phyloP scores from a whole-genome alignment of 1,284 basidiomycete genomes.

The Gymnopus androsaceus region DNA sequence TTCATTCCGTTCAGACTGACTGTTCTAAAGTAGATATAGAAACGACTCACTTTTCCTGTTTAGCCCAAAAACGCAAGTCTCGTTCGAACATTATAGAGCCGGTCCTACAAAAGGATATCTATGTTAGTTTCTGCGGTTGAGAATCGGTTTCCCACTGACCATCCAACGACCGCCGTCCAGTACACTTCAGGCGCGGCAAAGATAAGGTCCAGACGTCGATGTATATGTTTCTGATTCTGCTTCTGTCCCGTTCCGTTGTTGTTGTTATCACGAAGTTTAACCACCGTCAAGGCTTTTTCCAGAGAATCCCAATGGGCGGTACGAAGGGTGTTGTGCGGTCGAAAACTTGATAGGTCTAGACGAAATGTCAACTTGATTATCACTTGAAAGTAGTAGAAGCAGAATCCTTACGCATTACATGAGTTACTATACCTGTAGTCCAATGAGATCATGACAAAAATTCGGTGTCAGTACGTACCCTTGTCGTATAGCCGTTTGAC shows the following conservation, averaged over 20 bases:
- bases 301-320: slow-evolving; percentile 64
- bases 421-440: slow-evolving; percentile 66
- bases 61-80: slow-evolving; percentile 75
- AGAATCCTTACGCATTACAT: slow-evolving; percentile 63
- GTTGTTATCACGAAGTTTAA: slow-evolving; percentile 49
- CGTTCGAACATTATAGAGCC: slow-evolving; percentile 81
- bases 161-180: slow-evolving; percentile 80
- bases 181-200: slow-evolving; percentile 68
- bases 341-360: slow-evolving; percentile 60
- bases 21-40: neutral
- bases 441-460: neutral
- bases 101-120: slow-evolving; percentile 55
- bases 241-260: neutral
- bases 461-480: slow-evolving; percentile 37
- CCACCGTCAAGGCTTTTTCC: slow-evolving; percentile 72
- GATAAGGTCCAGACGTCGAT: slow-evolving; percentile 75
- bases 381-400: neutral
- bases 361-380: slow-evolving; percentile 7
- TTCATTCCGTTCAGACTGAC: neutral
- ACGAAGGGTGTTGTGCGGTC: slow-evolving; percentile 52
- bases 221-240: slow-evolving; percentile 34
- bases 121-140: neutral
- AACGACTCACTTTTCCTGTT: slow-evolving; percentile 51
- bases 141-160: slow-evolving; percentile 47
- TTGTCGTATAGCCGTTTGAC: slow-evolving; percentile 53